These are phyloP conservation scores for Tremella yokohamensis DNA, from an alignment of 768 basidiomycete genomes.

Conservation along the genomic window DNA sequence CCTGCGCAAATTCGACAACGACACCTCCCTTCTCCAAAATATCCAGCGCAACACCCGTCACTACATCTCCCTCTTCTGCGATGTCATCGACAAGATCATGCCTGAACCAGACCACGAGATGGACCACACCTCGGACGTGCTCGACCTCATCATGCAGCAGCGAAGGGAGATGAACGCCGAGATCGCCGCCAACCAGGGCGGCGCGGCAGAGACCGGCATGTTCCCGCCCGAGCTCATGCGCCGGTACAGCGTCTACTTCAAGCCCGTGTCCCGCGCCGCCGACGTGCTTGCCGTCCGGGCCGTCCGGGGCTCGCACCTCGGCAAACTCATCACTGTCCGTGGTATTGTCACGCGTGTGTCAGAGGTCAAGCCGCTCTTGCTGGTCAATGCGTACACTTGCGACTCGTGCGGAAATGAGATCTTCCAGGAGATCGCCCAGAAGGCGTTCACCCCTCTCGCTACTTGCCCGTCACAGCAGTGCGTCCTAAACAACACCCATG, in stretches of 20 bases:
- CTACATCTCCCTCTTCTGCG: constrained; percentile 81
- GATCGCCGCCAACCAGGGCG: constrained; percentile 39
- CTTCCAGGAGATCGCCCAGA: constrained; percentile 92
- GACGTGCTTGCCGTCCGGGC: constrained; percentile 77
- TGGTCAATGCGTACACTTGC: constrained; percentile 97
- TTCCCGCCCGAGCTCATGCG: constrained; percentile 89
- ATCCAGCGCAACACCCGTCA: constrained; percentile 83
- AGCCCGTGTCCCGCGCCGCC: constrained; percentile 58
- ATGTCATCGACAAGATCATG: constrained; percentile 85
- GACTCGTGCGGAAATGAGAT: constrained; percentile 97
- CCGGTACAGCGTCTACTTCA: constrained; percentile 94
- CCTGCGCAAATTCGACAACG: constrained; percentile 65
- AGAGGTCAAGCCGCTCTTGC: constrained; percentile 94
- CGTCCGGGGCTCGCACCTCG: constrained; percentile 79
- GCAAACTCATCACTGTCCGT: constrained; percentile 88
- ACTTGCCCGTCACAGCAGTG: constrained; percentile 88
- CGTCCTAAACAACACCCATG: constrained; percentile 76
- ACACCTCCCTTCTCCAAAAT: constrained; percentile 62
- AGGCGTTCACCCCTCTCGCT: constrained; percentile 80
- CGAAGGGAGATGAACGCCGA: constrained; percentile 81
- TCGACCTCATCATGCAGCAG: constrained; percentile 94
- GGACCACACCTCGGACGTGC: constrained; percentile 84
- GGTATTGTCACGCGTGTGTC: constrained; percentile 98
- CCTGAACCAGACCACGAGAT: constrained; percentile 86
- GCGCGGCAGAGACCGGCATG: constrained; percentile 50